Evolutionary conservation across 306 rosid species (phyloP), one percentile per base, ranked within the genome.

Genomic region (Echinosophora koreensis): DNA sequence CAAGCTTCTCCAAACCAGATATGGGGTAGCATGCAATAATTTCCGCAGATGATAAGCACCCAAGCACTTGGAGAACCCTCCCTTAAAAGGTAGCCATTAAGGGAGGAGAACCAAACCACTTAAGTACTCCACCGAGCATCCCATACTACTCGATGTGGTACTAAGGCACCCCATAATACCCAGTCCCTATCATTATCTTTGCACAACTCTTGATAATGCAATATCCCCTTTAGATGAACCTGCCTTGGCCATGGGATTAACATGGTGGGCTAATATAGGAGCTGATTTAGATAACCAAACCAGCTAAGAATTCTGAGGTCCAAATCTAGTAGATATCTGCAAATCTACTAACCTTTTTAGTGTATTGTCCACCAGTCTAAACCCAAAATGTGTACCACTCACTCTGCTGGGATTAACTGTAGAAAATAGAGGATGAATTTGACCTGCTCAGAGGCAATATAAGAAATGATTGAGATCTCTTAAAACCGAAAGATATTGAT

Each of bases 171-270:
- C 22, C 22, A 22, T 22, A 22, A 22, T 22, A 22, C 22, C 22
- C 22, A 22, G 1, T 22, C 22, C 22, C 22, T 22, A 22, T 22
- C 22, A 22, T 22, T 22, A 63, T 60, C 72, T 34, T 51, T 3
- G 39, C 30, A 15, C 39, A 72, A 77, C 69, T 51, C 66, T 18
- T 52, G 83, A 69, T 42, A 67, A 54, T 44, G 73, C 80, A 81
- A 4, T 32, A 66, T 8, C 35, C 60, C 46, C 39, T 58, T 61
- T 67, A 22, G 16, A 16, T 15, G 74, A 67, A 17, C 44, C 12
- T 8, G 27, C 17, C 66, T 51, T 74, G 65, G 47, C 38, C 74
- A 0, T 22, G 74, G 61, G 14, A 74, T 32, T 55, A 58, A 32
- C 61, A 27, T 54, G 64, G 52, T 5, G 27, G 47, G 47, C 41